These are phyloP conservation scores for Dioscorea dumetorum DNA, from an alignment of 106 monocot genomes.

Conservation along the genomic window DNA sequence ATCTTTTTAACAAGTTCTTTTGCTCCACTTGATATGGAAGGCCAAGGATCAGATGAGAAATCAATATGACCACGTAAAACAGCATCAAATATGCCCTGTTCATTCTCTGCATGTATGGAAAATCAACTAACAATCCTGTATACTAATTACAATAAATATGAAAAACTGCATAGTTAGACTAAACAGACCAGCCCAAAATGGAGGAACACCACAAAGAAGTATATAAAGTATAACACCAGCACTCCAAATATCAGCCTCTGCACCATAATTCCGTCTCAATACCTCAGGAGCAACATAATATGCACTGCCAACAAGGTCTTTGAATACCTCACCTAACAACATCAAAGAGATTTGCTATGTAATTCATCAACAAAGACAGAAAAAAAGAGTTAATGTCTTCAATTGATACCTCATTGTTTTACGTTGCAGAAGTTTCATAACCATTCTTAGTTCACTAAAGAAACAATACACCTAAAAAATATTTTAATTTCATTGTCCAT, in stretches of 20 bases:
- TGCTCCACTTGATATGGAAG: constrained; percentile 29
- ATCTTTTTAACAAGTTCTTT: constrained; percentile 29
- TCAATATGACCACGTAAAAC: constrained; percentile 23
- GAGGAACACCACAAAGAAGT: constrained; percentile 33
- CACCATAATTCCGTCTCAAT: constrained; percentile 29
- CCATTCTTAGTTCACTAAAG: too few relatives aligned
- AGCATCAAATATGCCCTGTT: constrained; percentile 30
- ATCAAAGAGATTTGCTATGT: not conserved
- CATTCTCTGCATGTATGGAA: constrained; percentile 19
- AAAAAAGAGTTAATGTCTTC: too few relatives aligned
- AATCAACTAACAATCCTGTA: not conserved
- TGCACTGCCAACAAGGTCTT: constrained; percentile 55
- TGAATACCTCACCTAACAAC: constrained; percentile 20
- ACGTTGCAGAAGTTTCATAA: too few relatives aligned
- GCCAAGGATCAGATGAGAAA: constrained; percentile 31
- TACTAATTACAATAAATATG: not conserved
- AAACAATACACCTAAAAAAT: too few relatives aligned
- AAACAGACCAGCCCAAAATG: constrained; percentile 34
- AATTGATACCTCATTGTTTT: too few relatives aligned
- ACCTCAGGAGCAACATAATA: constrained; percentile 99
- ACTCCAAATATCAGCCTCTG: constrained; percentile 38
- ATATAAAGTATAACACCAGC: constrained; percentile 42
- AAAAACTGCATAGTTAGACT: not conserved
- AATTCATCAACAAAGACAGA: too few relatives aligned
- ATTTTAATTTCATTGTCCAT: too few relatives aligned